These are phyloP conservation scores for Dacryopinax primogenitus DNA, from an alignment of 768 basidiomycete species.

Conservation along the genomic window DNA sequence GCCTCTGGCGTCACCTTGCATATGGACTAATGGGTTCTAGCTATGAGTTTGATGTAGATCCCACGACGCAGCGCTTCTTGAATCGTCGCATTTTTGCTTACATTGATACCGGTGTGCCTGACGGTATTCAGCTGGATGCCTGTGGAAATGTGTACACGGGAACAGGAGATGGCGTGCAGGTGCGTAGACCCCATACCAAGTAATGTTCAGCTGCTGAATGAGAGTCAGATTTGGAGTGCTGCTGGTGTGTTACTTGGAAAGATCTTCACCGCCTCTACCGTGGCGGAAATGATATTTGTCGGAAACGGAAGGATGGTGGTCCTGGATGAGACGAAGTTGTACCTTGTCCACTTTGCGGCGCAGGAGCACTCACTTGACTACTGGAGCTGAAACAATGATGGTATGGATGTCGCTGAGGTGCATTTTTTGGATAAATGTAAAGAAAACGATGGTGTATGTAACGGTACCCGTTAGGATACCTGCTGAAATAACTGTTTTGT, in stretches of 20 bases:
- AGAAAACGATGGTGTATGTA: no score
- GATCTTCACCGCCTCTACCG: conserved; percentile 38
- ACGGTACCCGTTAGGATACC: no score
- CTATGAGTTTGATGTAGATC: conserved; percentile 57
- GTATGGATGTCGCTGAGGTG: neutral
- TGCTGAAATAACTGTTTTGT: no score
- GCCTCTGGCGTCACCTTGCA: neutral
- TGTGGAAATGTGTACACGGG: conserved; percentile 55
- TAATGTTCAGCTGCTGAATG: no score
- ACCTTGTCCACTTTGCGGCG: conserved; percentile 30
- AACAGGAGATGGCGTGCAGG: conserved; percentile 57
- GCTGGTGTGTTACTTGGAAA: conserved; percentile 50
- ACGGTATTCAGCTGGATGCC: conserved; percentile 53
- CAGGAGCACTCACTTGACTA: conserved; percentile 4
- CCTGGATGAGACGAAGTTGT: conserved; percentile 31
- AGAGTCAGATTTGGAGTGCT: conserved; percentile 38
- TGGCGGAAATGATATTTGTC: conserved; percentile 34
- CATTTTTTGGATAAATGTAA: neutral
- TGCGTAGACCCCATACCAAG: conserved; percentile 24
- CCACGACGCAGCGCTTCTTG: conserved; percentile 38
- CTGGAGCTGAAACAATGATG: neutral
- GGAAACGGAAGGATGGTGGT: conserved; percentile 31
- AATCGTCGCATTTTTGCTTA: conserved; percentile 59
- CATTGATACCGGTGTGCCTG: conserved; percentile 49
- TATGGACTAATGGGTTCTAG: conserved; percentile 25